Conservation (phyloP, 805 yeast species). For the Pichia nakasei region DNA sequence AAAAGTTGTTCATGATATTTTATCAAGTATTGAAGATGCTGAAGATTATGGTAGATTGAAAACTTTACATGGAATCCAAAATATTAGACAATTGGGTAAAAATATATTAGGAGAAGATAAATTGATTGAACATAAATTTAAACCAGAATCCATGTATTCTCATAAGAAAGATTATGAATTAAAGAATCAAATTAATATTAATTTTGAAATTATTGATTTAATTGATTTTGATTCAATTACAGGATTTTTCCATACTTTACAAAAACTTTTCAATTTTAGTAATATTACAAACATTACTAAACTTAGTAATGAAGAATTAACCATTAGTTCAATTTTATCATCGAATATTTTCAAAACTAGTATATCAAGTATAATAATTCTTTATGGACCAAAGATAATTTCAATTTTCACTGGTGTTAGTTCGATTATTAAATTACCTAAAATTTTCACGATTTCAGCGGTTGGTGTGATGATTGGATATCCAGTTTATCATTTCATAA, state of each 20-base stretch:
- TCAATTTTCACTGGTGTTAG: slow-evolving; percentile 25
- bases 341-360: slow-evolving; percentile 22
- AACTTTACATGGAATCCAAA: slow-evolving; percentile 53
- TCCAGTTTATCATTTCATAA: slow-evolving; percentile 43
- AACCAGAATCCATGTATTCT: slow-evolving; percentile 75
- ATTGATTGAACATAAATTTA: slow-evolving; percentile 51
- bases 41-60: slow-evolving; percentile 60
- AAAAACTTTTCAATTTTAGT: slow-evolving; percentile 33
- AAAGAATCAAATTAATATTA: slow-evolving; percentile 47
- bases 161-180: slow-evolving; percentile 61
- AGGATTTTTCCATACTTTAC: slow-evolving; percentile 3
- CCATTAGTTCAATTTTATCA: slow-evolving; percentile 15
- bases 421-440: slow-evolving; percentile 22
- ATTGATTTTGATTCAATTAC: slow-evolving; percentile 67
- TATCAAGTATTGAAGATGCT: slow-evolving; percentile 50
- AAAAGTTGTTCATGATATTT: slow-evolving; percentile 56
- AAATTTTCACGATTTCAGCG: slow-evolving; percentile 26
- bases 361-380: slow-evolving; percentile 18
- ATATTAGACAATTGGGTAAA: slow-evolving; percentile 55
- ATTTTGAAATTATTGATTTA: slow-evolving; percentile 62
- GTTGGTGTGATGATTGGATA: slow-evolving; percentile 27
- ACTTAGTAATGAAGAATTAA: slow-evolving; percentile 30
- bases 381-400: slow-evolving; percentile 23
- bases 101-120: slow-evolving; percentile 45
- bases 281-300: slow-evolving; percentile 26